phyloP scores from a whole-genome alignment of 768 basidiomycete genomes.

The Tylopilus plumbeoviolaceoides region DNA sequence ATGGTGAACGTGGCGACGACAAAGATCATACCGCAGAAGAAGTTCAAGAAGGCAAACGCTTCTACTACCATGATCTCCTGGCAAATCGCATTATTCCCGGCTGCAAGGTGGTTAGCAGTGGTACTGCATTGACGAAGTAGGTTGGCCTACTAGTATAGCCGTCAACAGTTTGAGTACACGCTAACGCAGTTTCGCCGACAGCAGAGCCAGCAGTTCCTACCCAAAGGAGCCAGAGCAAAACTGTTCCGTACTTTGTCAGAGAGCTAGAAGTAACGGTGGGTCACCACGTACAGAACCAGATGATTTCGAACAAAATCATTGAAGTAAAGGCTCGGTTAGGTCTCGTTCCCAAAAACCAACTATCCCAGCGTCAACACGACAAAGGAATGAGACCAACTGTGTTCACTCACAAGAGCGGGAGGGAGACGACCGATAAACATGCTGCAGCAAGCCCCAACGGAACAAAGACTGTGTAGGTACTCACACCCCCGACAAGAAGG shows the following conservation, averaged over 20 bases:
- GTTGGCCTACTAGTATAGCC: constrained; percentile 3
- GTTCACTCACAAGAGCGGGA: constrained; percentile 24
- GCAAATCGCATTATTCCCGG: constrained; percentile 6
- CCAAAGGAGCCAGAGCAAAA: constrained; percentile 25
- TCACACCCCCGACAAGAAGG: constrained; percentile 5
- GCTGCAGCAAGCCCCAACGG: constrained; percentile 14
- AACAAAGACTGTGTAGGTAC: constrained; percentile 4
- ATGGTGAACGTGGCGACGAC: background rate
- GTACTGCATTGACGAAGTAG: background rate
- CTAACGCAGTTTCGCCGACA: background rate
- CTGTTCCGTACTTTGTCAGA: constrained; percentile 8
- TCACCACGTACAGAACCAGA: constrained; percentile 24
- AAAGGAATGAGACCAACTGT: background rate
- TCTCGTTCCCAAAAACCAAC: constrained; percentile 14
- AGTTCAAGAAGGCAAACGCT: constrained; percentile 19
- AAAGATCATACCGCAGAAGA: constrained; percentile 21
- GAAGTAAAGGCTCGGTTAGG: constrained; percentile 15
- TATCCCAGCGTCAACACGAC: constrained; percentile 2
- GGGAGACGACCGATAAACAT: constrained; percentile 16
- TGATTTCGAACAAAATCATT: constrained; percentile 22
- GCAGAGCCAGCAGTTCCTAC: constrained; percentile 12
- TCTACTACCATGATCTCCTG: constrained; percentile 18
- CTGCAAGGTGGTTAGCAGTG: constrained; percentile 4
- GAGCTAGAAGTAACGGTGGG: background rate
- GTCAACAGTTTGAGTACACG: too few relatives aligned